Percentiles rank a stretch among this genome's conserved stretches.
Evolutionary conservation across 495 filamentous ascomycete species (phyloP).

Genomic region (Penicillium waksmanii): DNA sequence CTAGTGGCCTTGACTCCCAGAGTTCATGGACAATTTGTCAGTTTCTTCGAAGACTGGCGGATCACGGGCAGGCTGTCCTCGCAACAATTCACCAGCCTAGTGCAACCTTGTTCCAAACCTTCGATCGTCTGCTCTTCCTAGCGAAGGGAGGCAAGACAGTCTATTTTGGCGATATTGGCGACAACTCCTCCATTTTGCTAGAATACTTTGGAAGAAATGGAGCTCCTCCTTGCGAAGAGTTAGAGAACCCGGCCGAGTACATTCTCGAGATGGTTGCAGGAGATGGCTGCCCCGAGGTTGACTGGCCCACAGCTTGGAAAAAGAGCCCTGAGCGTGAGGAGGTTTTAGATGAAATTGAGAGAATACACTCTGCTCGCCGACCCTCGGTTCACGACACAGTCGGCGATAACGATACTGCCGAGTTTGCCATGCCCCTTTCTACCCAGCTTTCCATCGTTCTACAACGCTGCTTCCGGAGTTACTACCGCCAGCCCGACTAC

Average conservation of each 20-base stretch:
- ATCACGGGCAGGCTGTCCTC: slow-evolving; percentile 83
- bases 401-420: slow-evolving; percentile 28
- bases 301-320: slow-evolving; percentile 80
- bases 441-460: slow-evolving; percentile 53
- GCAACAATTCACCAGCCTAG: slow-evolving; percentile 95
- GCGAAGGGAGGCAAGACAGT: slow-evolving; percentile 79
- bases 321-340: slow-evolving; percentile 65
- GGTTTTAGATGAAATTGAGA: slow-evolving; percentile 66
- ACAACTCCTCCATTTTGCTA: slow-evolving; percentile 67
- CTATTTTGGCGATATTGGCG: slow-evolving; percentile 85
- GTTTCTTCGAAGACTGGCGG: slow-evolving; percentile 78
- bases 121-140: slow-evolving; percentile 85
- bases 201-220: slow-evolving; percentile 79
- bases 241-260: slow-evolving; percentile 86
- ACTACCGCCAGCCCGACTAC: slow-evolving; percentile 58
- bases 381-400: slow-evolving; percentile 18
- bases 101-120: slow-evolving; percentile 86
- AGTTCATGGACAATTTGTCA: slow-evolving; percentile 84
- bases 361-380: slow-evolving; percentile 56
- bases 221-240: slow-evolving; percentile 64
- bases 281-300: slow-evolving; percentile 64
- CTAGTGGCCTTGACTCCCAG: slow-evolving; percentile 83
- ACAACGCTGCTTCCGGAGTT: slow-evolving; percentile 48
- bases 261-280: slow-evolving; percentile 77
- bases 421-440: slow-evolving; percentile 56